phyloP scores from a whole-genome alignment of 176 grass and related monocot species.

The Triticum urartu region DNA sequence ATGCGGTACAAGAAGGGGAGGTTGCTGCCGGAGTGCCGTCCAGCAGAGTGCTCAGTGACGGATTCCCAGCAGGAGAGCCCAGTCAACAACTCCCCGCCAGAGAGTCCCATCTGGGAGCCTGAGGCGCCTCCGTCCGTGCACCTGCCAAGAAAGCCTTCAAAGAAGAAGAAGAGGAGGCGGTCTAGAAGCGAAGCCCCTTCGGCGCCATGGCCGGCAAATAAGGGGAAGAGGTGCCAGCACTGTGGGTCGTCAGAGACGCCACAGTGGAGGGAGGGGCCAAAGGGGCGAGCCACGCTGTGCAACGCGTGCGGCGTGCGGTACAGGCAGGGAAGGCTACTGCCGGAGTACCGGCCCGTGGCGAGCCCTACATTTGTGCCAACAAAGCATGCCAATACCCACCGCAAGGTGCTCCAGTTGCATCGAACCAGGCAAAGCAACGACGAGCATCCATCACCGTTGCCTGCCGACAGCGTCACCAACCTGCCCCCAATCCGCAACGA shows the following conservation, averaged over 20 bases:
- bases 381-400: slow-evolving; percentile 69
- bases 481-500: background rate
- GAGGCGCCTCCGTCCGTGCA: background rate
- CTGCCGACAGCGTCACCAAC: background rate
- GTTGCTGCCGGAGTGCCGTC: slow-evolving; percentile 77
- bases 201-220: background rate
- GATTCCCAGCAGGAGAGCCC: background rate
- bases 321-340: slow-evolving; percentile 67
- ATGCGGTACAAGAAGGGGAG: slow-evolving; percentile 65
- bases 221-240: slow-evolving; percentile 54
- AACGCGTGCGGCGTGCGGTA: slow-evolving; percentile 81
- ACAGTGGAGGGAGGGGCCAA: slow-evolving; percentile 79
- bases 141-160: background rate
- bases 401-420: slow-evolving; percentile 60
- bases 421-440: slow-evolving; percentile 6
- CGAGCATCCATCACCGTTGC: background rate
- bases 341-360: slow-evolving; percentile 74
- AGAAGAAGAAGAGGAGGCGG: background rate
- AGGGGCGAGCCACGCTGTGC: slow-evolving; percentile 77
- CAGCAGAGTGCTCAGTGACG: slow-evolving; percentile 36
- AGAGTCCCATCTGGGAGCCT: slow-evolving; percentile 6
- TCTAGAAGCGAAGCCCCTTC: background rate
- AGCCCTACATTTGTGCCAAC: slow-evolving; percentile 68
- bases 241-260: slow-evolving; percentile 74
- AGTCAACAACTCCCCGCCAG: background rate